These are phyloP conservation scores for Blastomyces gilchristii DNA, from an alignment of 2,329 filamentous ascomycete species.

Conservation along the genomic window DNA sequence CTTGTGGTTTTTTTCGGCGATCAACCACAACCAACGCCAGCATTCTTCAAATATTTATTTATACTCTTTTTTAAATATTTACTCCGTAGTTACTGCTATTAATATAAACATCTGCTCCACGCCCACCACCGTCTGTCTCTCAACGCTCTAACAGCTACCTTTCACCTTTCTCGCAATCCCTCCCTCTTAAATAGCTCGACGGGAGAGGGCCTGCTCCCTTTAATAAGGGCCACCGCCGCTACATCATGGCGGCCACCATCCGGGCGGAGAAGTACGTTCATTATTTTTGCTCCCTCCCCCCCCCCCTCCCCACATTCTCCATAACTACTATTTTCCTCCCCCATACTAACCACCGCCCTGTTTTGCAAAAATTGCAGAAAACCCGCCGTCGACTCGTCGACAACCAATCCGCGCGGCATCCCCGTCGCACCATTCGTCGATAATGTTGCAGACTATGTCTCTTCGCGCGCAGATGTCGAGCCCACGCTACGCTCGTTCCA, in stretches of 20 bases:
- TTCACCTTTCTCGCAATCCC: neutral
- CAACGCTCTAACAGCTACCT: neutral
- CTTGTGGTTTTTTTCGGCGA: no score
- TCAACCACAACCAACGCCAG: no score
- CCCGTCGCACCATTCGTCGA: slow-evolving; percentile 39
- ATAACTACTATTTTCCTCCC: neutral
- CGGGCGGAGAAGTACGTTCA: slow-evolving; percentile 11
- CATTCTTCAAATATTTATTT: neutral
- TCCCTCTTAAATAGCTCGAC: neutral
- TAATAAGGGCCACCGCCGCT: neutral
- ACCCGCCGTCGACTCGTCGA: slow-evolving; percentile 13
- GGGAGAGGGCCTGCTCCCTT: slow-evolving; percentile 2
- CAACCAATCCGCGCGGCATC: slow-evolving; percentile 39
- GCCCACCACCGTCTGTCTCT: neutral
- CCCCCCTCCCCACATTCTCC: neutral
- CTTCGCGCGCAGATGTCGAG: slow-evolving; percentile 37
- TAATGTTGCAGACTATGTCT: slow-evolving; percentile 39
- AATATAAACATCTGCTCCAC: neutral
- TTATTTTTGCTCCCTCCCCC: neutral
- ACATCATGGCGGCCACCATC: slow-evolving; percentile 10
- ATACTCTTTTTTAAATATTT: no score
- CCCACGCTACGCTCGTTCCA: slow-evolving; percentile 38
- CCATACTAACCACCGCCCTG: slow-evolving; percentile 12
- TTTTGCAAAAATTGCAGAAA: slow-evolving; percentile 19
- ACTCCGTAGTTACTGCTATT: no score